A percentile compares a stretch with the other conserved stretches of the same genome.
These are phyloP conservation scores for Botrytis squamosa DNA, from an alignment of 2,329 filamentous ascomycete species.

Conservation along the genomic window DNA sequence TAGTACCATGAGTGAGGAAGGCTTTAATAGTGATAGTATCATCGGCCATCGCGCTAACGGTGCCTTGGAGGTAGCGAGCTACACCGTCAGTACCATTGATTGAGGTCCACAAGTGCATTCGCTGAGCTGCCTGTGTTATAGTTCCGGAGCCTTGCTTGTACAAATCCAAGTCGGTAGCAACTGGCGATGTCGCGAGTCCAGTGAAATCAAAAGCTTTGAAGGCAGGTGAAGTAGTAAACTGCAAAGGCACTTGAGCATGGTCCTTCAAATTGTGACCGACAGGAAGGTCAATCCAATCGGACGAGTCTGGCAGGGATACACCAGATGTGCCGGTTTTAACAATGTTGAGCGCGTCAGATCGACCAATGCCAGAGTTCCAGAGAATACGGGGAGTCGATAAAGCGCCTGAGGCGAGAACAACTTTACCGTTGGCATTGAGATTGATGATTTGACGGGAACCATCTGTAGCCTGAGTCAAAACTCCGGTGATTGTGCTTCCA, in stretches of 20 bases:
- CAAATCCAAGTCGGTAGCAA: background rate
- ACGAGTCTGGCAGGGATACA: background rate
- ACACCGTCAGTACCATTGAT: constrained; percentile 1
- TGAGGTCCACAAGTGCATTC: constrained; percentile 1
- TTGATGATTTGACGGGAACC: background rate
- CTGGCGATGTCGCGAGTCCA: background rate
- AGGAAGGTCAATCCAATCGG: background rate
- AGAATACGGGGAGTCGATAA: background rate
- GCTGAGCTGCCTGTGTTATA: background rate
- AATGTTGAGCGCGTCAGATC: background rate
- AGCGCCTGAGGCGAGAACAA: background rate
- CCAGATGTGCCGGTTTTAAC: background rate
- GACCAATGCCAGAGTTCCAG: background rate
- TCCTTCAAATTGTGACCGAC: background rate
- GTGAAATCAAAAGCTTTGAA: background rate
- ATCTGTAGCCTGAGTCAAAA: background rate
- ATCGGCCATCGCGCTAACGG: background rate
- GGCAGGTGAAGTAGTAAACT: background rate
- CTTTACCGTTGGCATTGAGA: background rate
- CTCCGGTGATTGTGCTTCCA: background rate
- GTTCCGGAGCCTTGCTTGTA: background rate
- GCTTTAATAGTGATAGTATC: background rate
- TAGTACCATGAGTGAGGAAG: background rate
- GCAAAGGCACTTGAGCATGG: background rate
- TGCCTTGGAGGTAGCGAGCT: background rate